These are phyloP conservation scores for Fulvia fulva DNA, from an alignment of 2,329 filamentous ascomycete genomes.

Conservation along the genomic window DNA sequence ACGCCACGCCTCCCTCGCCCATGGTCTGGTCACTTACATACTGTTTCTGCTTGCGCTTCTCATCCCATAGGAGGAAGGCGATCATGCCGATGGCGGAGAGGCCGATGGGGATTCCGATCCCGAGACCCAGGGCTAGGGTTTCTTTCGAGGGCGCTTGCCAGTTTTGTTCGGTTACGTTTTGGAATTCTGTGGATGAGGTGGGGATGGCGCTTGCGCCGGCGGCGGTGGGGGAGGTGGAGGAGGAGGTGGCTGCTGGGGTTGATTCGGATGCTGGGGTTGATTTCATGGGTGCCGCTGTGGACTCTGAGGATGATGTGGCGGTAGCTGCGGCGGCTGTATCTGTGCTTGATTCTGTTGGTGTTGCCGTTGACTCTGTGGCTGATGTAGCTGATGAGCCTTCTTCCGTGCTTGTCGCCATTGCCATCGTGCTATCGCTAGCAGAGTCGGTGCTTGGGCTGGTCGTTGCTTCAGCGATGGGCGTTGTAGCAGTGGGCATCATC, in stretches of 20 bases:
- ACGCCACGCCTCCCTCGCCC: background rate
- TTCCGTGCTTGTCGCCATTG: background rate
- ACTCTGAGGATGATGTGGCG: background rate
- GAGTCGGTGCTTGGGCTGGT: background rate
- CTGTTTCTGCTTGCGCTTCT: background rate
- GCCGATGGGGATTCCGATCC: slow-evolving; percentile 5
- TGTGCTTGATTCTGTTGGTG: background rate
- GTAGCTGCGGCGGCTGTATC: background rate
- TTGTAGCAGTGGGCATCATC: background rate
- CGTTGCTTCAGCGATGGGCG: background rate
- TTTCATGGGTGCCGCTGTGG: background rate
- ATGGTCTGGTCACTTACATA: background rate
- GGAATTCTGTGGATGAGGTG: background rate
- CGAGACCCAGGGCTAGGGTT: slow-evolving; percentile 1
- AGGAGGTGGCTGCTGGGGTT: background rate
- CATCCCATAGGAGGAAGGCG: background rate
- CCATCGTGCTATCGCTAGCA: background rate
- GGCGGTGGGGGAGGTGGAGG: background rate
- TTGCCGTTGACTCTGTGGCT: background rate
- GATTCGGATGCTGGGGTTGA: background rate
- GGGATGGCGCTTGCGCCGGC: background rate
- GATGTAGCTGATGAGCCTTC: background rate
- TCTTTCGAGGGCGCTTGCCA: background rate
- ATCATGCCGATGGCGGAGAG: background rate
- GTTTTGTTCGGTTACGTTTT: background rate